These are phyloP conservation scores for Epichloe aotearoae DNA, from an alignment of 2,329 filamentous ascomycete genomes.

Conservation along the genomic window DNA sequence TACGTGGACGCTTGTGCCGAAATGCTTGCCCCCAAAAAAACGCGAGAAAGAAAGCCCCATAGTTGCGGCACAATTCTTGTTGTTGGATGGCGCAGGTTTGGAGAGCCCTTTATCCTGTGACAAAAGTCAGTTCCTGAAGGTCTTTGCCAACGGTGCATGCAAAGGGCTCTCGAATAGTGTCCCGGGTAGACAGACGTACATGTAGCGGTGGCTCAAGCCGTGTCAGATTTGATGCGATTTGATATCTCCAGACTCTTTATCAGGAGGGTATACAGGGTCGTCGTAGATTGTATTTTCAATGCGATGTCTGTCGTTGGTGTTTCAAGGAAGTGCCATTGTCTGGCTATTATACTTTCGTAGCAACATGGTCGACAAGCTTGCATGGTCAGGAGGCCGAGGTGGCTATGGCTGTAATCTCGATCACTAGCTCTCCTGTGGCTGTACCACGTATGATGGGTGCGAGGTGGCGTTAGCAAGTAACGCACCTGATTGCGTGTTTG, in stretches of 20 bases:
- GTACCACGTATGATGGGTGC: not conserved
- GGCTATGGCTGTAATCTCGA: not conserved
- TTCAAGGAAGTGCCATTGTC: not conserved
- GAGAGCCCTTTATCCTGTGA: not conserved
- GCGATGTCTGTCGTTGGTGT: not conserved
- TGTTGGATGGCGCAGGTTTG: not conserved
- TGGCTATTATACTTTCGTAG: not conserved
- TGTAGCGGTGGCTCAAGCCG: not conserved
- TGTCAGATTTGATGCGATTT: not conserved
- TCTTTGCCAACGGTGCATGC: not conserved
- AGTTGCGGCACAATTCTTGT: not conserved
- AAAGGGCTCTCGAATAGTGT: not conserved
- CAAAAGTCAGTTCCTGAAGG: not conserved
- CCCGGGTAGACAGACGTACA: not conserved
- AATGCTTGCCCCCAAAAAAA: constrained; percentile 32
- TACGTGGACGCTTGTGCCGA: constrained; percentile 35
- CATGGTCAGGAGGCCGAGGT: not conserved
- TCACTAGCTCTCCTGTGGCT: not conserved
- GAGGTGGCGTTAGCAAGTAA: not conserved
- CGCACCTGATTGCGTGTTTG: not conserved
- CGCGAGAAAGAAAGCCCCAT: constrained; percentile 38
- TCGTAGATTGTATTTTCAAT: not conserved
- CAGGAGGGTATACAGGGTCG: not conserved
- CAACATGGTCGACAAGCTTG: not conserved
- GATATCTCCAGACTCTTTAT: not conserved